These are phyloP conservation scores for Neofusicoccum kwambonambiense DNA, from an alignment of 2,329 filamentous ascomycete species.

Conservation along the genomic window DNA sequence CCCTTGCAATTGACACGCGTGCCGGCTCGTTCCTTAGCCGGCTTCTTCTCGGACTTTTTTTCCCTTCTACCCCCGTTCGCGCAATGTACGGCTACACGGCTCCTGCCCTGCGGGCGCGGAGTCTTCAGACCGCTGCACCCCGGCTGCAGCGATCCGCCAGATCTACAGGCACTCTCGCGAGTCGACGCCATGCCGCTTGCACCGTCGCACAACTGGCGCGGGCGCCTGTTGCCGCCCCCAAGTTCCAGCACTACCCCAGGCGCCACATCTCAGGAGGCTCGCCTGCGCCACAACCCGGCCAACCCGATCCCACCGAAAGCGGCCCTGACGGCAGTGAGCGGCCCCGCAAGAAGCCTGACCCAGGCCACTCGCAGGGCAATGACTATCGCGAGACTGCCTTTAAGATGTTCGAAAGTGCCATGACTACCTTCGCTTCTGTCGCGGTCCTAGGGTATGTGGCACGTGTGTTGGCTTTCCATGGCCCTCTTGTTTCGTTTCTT, in stretches of 20 bases:
- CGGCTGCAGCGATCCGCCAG: slow-evolving; percentile 14
- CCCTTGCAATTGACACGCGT: background rate
- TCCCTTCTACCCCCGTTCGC: background rate
- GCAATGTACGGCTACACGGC: slow-evolving; percentile 7
- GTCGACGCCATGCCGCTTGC: background rate
- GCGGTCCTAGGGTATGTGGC: slow-evolving; percentile 43
- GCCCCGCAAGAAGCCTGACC: background rate
- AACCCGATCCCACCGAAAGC: slow-evolving; percentile 14
- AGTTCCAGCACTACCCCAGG: background rate
- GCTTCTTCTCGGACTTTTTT: slow-evolving; percentile 18
- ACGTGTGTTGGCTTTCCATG: background rate
- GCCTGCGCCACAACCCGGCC: slow-evolving; percentile 16
- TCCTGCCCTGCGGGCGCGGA: slow-evolving; percentile 7
- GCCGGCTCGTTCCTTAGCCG: slow-evolving; percentile 11
- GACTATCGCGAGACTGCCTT: slow-evolving; percentile 42
- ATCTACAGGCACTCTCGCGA: slow-evolving; percentile 1
- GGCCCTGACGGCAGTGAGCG: background rate
- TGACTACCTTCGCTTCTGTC: slow-evolving; percentile 52
- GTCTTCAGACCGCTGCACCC: background rate
- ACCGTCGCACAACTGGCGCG: slow-evolving; percentile 1
- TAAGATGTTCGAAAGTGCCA: slow-evolving; percentile 53
- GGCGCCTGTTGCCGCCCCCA: slow-evolving; percentile 8
- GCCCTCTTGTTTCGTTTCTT: background rate
- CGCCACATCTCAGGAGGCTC: slow-evolving; percentile 13
- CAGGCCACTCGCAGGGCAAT: slow-evolving; percentile 1